These are phyloP conservation scores for Cladophialophora bantiana DNA, from an alignment of 2,329 filamentous ascomycete genomes.

Conservation along the genomic window DNA sequence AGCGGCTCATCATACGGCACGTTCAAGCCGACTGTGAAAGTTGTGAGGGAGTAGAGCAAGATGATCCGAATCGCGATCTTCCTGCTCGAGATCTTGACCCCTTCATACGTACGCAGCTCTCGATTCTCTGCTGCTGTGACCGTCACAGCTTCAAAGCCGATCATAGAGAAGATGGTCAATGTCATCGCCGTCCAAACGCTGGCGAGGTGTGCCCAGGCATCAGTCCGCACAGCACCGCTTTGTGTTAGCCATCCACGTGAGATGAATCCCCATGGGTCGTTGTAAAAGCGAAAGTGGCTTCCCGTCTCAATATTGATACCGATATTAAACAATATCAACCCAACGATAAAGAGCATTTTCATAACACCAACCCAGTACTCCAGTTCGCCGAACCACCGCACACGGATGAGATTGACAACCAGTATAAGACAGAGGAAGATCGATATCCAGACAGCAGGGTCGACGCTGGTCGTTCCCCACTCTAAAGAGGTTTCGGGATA, in stretches of 20 bases:
- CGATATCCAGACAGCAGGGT: slow-evolving; percentile 50
- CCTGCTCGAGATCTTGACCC: slow-evolving; percentile 54
- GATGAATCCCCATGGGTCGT: slow-evolving; percentile 16
- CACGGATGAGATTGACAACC: slow-evolving; percentile 48
- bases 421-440: slow-evolving; percentile 46
- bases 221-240: slow-evolving; percentile 21
- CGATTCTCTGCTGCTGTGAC: slow-evolving; percentile 55
- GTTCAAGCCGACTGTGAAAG: slow-evolving; percentile 53
- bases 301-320: slow-evolving; percentile 43
- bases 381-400: slow-evolving; percentile 46
- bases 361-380: slow-evolving; percentile 48
- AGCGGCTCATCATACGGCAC: slow-evolving; percentile 52
- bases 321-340: slow-evolving; percentile 54
- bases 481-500: slow-evolving; percentile 5
- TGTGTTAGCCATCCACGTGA: slow-evolving; percentile 10
- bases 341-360: slow-evolving; percentile 50
- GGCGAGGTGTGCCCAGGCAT: slow-evolving; percentile 47
- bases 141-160: slow-evolving; percentile 54
- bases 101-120: slow-evolving; percentile 47
- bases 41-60: slow-evolving; percentile 52
- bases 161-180: slow-evolving; percentile 51
- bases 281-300: slow-evolving; percentile 16
- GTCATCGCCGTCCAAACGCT: slow-evolving; percentile 46
- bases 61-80: slow-evolving; percentile 54
- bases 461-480: slow-evolving; percentile 36